A percentile compares a stretch with the other conserved stretches of the same genome.
These are phyloP conservation scores for Ilyonectria sp. DNA, from an alignment of 2,329 filamentous ascomycete genomes.

Conservation along the genomic window DNA sequence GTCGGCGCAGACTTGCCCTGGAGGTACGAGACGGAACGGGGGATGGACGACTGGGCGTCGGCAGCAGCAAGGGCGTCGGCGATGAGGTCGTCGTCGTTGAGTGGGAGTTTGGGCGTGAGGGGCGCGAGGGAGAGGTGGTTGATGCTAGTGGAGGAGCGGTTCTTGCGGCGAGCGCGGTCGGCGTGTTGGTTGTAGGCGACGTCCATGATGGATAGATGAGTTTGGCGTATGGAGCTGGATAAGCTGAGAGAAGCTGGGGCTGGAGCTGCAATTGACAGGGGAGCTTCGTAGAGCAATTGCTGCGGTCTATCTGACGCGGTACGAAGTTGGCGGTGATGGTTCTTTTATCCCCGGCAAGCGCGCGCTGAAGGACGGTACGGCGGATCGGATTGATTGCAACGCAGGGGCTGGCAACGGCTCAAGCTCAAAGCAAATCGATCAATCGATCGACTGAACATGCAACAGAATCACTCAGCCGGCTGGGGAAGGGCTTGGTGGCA, in stretches of 20 bases:
- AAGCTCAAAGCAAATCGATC: slow-evolving; percentile 21
- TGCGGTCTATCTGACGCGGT: slow-evolving; percentile 4
- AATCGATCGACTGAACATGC: slow-evolving; percentile 8
- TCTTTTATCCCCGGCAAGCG: slow-evolving; percentile 20
- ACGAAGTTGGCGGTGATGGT: neutral
- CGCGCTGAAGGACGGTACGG: slow-evolving; percentile 4
- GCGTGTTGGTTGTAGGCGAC: slow-evolving; percentile 74
- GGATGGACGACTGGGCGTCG: slow-evolving; percentile 48
- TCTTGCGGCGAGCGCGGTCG: slow-evolving; percentile 70
- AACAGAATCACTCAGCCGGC: slow-evolving; percentile 18
- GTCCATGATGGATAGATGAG: slow-evolving; percentile 60
- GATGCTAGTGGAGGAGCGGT: slow-evolving; percentile 71
- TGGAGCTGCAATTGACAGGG: neutral
- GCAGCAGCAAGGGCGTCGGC: slow-evolving; percentile 49
- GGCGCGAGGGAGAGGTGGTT: slow-evolving; percentile 76
- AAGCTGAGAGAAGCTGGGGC: neutral
- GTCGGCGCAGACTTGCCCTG: slow-evolving; percentile 75
- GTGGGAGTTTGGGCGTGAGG: slow-evolving; percentile 72
- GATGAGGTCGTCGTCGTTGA: slow-evolving; percentile 67
- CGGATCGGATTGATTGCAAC: slow-evolving; percentile 3
- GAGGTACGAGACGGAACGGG: slow-evolving; percentile 65
- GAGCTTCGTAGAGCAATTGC: neutral
- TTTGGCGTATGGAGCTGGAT: neutral
- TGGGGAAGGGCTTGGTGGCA: slow-evolving; percentile 34
- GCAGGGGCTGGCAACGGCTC: slow-evolving; percentile 10